Conservation (phyloP, 2,329 filamentous ascomycete genomes). For the Aureobasidium sp. region DNA sequence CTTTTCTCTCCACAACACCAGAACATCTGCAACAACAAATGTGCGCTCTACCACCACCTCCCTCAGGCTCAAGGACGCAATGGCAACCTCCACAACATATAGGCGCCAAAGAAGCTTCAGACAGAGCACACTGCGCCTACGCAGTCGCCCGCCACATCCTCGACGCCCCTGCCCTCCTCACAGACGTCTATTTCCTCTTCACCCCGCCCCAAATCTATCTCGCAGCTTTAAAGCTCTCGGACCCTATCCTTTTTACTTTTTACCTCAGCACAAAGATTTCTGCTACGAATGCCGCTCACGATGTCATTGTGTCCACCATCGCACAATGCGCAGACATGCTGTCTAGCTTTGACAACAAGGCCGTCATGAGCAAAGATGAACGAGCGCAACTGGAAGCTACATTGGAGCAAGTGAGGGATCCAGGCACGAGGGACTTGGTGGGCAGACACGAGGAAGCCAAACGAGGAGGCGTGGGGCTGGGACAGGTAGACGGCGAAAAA, state of each 20-base stretch:
- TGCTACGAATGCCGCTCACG: slow-evolving; percentile 17
- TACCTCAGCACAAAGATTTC: slow-evolving; percentile 41
- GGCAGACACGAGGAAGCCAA: slow-evolving; percentile 59
- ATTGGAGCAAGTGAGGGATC: slow-evolving; percentile 66
- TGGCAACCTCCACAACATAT: not conserved
- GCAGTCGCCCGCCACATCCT: slow-evolving; percentile 65
- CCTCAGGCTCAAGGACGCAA: not conserved
- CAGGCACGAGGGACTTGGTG: slow-evolving; percentile 65
- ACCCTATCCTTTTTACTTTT: slow-evolving; percentile 53
- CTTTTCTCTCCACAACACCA: slow-evolving; percentile 15
- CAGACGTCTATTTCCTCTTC: slow-evolving; percentile 95
- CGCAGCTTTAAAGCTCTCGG: slow-evolving; percentile 68
- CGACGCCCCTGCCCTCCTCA: slow-evolving; percentile 68
- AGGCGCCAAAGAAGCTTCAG: slow-evolving; percentile 24
- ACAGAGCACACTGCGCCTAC: slow-evolving; percentile 58
- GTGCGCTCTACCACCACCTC: slow-evolving; percentile 23
- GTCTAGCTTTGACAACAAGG: slow-evolving; percentile 21
- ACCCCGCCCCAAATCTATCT: slow-evolving; percentile 93
- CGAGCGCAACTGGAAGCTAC: slow-evolving; percentile 51
- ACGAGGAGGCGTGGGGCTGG: slow-evolving; percentile 31
- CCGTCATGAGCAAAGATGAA: slow-evolving; percentile 28
- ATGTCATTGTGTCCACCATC: slow-evolving; percentile 34
- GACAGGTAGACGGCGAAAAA: slow-evolving; percentile 34
- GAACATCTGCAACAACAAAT: slow-evolving; percentile 27
- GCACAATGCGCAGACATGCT: slow-evolving; percentile 36